Percentiles rank a stretch among this genome's conserved stretches.
These are phyloP conservation scores for Pleurotus cornucopiae DNA, from an alignment of 768 basidiomycete genomes.

Conservation along the genomic window DNA sequence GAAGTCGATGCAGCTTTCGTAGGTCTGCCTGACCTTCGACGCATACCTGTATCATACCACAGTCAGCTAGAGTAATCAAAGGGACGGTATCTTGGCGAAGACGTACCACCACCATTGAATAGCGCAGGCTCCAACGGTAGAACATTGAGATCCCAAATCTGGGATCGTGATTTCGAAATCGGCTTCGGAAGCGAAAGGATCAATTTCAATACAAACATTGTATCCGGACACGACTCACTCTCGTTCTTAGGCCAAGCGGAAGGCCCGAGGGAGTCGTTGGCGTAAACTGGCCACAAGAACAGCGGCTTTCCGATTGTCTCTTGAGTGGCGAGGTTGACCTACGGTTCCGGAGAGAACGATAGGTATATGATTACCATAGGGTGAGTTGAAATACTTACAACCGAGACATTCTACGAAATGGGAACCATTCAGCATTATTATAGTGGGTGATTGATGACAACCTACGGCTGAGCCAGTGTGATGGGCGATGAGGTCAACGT, in stretches of 20 bases:
- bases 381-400: conserved; percentile 13
- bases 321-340: conserved; percentile 26
- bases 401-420: conserved; percentile 26
- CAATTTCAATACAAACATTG: too few species aligned
- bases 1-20: conserved; percentile 32
- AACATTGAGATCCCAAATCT: conserved; percentile 24
- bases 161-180: conserved; percentile 28
- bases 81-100: neutral
- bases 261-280: conserved; percentile 25
- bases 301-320: conserved; percentile 24
- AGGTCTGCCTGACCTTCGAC: conserved; percentile 23
- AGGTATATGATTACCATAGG: neutral
- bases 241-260: conserved; percentile 29
- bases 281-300: conserved; percentile 28
- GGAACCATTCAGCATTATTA: neutral
- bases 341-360: neutral
- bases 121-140: conserved; percentile 25
- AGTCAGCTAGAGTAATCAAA: too few species aligned
- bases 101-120: conserved; percentile 36
- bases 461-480: conserved; percentile 31
- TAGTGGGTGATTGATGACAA: neutral
- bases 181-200: conserved; percentile 14
- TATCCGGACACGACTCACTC: conserved; percentile 17
- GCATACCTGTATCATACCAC: neutral
- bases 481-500: conserved; percentile 27